phyloP scores from a whole-genome alignment of 2,329 filamentous ascomycete genomes.

The Ilyonectria sp. region DNA sequence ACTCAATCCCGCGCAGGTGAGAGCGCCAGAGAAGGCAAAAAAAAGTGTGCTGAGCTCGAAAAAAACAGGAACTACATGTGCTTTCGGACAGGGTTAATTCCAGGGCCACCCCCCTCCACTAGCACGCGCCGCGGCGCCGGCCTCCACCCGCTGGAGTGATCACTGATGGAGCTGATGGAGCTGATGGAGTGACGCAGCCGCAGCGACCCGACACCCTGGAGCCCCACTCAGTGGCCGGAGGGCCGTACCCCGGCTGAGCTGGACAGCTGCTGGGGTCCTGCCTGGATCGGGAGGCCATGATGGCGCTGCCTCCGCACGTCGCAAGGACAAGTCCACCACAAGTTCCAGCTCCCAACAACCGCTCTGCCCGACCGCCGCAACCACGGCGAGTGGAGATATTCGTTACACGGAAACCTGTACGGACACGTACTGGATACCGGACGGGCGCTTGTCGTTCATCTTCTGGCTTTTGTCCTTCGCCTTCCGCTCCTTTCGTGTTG shows the following conservation, averaged over 20 bases:
- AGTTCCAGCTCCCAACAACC: slow-evolving; percentile 21
- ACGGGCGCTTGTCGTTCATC: slow-evolving; percentile 4
- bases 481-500: slow-evolving; percentile 4
- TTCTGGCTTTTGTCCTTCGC: neutral
- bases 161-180: neutral
- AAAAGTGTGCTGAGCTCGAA: neutral
- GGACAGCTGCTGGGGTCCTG: slow-evolving; percentile 2
- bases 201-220: slow-evolving; percentile 15
- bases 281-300: slow-evolving; percentile 5
- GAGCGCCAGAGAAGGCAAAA: neutral
- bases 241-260: slow-evolving; percentile 13
- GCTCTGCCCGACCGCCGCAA: slow-evolving; percentile 17
- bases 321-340: neutral
- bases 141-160: slow-evolving; percentile 1
- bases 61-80: neutral
- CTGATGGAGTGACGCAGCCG: slow-evolving; percentile 10
- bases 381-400: slow-evolving; percentile 21
- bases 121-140: neutral
- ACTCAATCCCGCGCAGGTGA: neutral
- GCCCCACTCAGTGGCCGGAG: slow-evolving; percentile 17
- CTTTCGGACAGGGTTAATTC: neutral
- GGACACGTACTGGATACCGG: slow-evolving; percentile 38
- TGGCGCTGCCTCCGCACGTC: slow-evolving; percentile 10
- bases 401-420: slow-evolving; percentile 38
- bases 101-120: neutral